These are phyloP conservation scores for Puccinia hordei DNA, from an alignment of 1,284 basidiomycete genomes.

Conservation along the genomic window DNA sequence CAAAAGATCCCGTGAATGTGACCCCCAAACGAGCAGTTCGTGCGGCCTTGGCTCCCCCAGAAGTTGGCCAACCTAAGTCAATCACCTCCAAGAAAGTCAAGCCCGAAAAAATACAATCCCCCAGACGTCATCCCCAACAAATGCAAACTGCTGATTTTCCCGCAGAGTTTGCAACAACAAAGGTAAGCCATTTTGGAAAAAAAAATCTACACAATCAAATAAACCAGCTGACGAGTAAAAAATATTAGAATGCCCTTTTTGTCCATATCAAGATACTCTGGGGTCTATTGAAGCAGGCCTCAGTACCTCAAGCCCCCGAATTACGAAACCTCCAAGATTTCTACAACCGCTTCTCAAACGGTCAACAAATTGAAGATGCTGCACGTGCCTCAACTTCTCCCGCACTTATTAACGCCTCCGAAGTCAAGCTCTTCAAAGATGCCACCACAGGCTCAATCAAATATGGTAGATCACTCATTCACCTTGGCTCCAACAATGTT, in stretches of 20 bases:
- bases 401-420: background rate
- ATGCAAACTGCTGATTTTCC: background rate
- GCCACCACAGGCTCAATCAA: background rate
- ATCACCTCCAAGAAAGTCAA: no score
- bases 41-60: no score
- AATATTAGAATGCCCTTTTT: background rate
- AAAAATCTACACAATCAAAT: no score
- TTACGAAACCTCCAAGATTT: background rate
- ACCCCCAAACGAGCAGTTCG: no score
- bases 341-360: background rate
- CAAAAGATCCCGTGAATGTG: no score
- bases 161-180: background rate
- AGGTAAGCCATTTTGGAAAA: background rate
- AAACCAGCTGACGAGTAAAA: no score
- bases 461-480: background rate
- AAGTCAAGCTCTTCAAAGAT: background rate
- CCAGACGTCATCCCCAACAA: no score
- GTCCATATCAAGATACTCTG: conserved; percentile 18
- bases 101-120: background rate
- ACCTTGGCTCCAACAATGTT: background rate
- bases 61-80: no score
- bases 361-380: background rate
- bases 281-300: conserved; percentile 15
- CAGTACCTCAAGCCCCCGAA: background rate
- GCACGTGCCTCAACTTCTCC: background rate